Evolutionary conservation across 2,329 filamentous ascomycete species (phyloP).

Genomic region (Seiridium unicorne): DNA sequence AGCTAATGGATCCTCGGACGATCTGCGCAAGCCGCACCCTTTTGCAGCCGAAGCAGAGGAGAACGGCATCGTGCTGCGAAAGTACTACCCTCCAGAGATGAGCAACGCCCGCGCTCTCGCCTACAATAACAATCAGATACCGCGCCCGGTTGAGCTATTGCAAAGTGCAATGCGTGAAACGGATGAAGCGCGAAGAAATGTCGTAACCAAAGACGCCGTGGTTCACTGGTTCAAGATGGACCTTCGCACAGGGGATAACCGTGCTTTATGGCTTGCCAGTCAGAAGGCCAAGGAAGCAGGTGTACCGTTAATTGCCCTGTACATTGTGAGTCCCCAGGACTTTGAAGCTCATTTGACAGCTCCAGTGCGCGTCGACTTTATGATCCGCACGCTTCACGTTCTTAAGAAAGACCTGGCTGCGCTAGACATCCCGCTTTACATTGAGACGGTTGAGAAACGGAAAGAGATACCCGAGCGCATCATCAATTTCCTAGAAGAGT

Average conservation of each 20-base stretch:
- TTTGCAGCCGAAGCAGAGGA: constrained; percentile 44
- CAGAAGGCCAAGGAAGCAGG: constrained; percentile 64
- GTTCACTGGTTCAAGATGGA: constrained; percentile 93
- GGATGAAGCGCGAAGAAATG: constrained; percentile 44
- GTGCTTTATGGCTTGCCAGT: constrained; percentile 64
- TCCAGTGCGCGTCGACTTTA: constrained; percentile 75
- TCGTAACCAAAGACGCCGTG: constrained; percentile 59
- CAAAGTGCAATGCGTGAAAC: constrained; percentile 62
- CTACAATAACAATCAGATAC: constrained; percentile 69
- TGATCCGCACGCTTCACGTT: constrained; percentile 66
- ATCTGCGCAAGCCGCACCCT: constrained; percentile 44
- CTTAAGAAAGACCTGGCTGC: constrained; percentile 65
- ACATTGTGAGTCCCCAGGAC: constrained; percentile 80
- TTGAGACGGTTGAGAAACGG: constrained; percentile 69
- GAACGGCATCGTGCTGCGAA: constrained; percentile 64
- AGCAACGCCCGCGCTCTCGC: constrained; percentile 72
- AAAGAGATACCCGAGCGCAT: constrained; percentile 61
- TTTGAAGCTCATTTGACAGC: constrained; percentile 77
- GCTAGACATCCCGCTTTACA: constrained; percentile 74
- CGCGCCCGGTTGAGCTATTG: constrained; percentile 71
- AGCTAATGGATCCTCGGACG: constrained; percentile 20
- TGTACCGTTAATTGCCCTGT: constrained; percentile 73
- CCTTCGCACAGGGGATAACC: constrained; percentile 72
- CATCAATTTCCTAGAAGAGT: constrained; percentile 63
- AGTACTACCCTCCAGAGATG: constrained; percentile 87